A percentile compares a stretch with the other conserved stretches of the same genome.
Conservation (phyloP, 2,329 filamentous ascomycete species). For the Claviceps citrina region DNA sequence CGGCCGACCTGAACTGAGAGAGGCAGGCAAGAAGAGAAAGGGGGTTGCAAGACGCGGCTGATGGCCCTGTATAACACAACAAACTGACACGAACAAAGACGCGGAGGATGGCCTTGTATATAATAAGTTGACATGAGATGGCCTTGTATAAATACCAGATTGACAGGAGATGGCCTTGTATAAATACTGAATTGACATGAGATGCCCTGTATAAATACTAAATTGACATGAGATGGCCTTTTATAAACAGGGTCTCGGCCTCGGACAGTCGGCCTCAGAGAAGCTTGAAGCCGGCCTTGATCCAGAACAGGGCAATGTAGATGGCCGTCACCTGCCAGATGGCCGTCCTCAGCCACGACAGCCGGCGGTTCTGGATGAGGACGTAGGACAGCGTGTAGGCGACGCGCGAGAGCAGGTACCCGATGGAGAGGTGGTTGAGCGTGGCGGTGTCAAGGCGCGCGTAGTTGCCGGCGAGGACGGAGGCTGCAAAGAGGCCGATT, state of each 20-base stretch:
- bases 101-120: too few relatives aligned
- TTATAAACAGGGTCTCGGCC: too few relatives aligned
- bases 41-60: not conserved
- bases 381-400: conserved; percentile 30
- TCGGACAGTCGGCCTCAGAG: not conserved
- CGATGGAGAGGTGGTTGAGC: conserved; percentile 25
- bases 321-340: conserved; percentile 23
- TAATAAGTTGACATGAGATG: too few relatives aligned
- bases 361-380: conserved; percentile 23
- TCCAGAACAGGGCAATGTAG: conserved; percentile 23
- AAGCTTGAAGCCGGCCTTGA: conserved; percentile 23
- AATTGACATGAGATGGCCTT: too few relatives aligned
- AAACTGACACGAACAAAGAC: too few relatives aligned
- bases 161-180: too few relatives aligned
- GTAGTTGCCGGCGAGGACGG: conserved; percentile 30
- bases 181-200: too few relatives aligned
- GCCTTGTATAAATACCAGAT: too few relatives aligned
- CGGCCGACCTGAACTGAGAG: conserved; percentile 7
- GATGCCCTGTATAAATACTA: too few relatives aligned
- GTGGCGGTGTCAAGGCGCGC: conserved; percentile 21
- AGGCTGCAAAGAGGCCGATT: conserved; percentile 27
- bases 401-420: conserved; percentile 25
- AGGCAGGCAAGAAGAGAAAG: not conserved
- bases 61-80: too few relatives aligned
- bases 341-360: conserved; percentile 23